Evolutionary conservation across 169 alveolate genomes (phyloP).

Genomic region (Plasmodium knowlesi): DNA sequence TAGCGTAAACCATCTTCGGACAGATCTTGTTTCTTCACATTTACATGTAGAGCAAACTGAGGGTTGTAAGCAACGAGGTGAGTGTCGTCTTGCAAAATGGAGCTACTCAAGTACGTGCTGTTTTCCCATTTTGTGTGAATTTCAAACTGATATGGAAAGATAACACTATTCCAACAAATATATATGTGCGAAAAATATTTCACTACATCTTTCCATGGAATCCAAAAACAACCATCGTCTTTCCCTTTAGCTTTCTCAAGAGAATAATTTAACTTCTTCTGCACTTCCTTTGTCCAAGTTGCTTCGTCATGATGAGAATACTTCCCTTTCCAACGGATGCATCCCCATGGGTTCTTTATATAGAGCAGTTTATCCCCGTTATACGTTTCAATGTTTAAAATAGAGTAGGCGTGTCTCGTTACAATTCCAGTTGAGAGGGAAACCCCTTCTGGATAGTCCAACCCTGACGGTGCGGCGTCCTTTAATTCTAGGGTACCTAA

Average conservation of each 20-base stretch:
- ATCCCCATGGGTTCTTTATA: slow-evolving; percentile 95
- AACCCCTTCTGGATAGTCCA: slow-evolving; percentile 86
- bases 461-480: slow-evolving; percentile 83
- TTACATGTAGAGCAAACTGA: slow-evolving; percentile 78
- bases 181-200: slow-evolving; percentile 91
- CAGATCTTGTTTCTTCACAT: slow-evolving; percentile 55
- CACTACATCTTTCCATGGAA: slow-evolving; percentile 90
- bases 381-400: slow-evolving; percentile 83
- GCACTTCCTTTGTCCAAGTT: slow-evolving; percentile 80
- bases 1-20: slow-evolving; percentile 65
- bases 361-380: slow-evolving; percentile 82
- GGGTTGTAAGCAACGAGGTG: slow-evolving; percentile 89
- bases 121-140: slow-evolving; percentile 86
- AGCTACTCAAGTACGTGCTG: slow-evolving; percentile 72
- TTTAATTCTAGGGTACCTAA: slow-evolving; percentile 85
- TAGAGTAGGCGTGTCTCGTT: slow-evolving; percentile 91
- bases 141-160: slow-evolving; percentile 80
- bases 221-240: slow-evolving; percentile 92
- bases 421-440: slow-evolving; percentile 87
- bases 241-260: slow-evolving; percentile 48
- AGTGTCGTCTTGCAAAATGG: slow-evolving; percentile 86
- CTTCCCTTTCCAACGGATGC: slow-evolving; percentile 90
- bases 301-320: slow-evolving; percentile 82
- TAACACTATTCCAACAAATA: slow-evolving; percentile 88
- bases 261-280: slow-evolving; percentile 72